Conservation (phyloP, 2,329 filamentous ascomycete species). For the Fusarium xylarioides region DNA sequence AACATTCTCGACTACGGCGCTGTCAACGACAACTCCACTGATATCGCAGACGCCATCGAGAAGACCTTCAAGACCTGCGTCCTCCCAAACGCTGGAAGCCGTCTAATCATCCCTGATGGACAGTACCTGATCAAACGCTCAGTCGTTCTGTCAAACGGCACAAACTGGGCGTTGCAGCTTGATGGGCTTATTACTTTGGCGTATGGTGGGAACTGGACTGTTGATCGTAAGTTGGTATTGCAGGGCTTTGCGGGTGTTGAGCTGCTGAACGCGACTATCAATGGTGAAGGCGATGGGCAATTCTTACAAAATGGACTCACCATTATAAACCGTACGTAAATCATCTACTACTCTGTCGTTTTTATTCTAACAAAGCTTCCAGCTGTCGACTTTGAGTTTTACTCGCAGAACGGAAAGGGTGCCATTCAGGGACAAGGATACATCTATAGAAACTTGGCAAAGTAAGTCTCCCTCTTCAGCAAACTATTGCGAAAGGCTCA, state of each 20-base stretch:
- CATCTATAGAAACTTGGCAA: neutral
- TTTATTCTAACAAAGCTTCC: no score
- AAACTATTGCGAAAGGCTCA: neutral
- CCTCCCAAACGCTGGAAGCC: neutral
- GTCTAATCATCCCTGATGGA: neutral
- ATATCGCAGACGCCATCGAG: fast-evolving
- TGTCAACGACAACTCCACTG: neutral
- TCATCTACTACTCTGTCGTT: no score
- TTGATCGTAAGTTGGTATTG: neutral
- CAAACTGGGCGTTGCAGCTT: neutral
- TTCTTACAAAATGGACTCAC: neutral
- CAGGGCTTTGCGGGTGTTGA: neutral
- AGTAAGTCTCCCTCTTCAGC: neutral
- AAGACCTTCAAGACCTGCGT: neutral
- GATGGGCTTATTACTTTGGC: neutral
- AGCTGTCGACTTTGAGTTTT: neutral
- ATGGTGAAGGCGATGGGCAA: neutral
- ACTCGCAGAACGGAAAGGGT: neutral
- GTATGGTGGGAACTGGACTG: neutral
- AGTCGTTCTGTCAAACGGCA: neutral
- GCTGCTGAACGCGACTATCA: neutral
- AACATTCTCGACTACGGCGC: neutral
- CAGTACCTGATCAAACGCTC: neutral
- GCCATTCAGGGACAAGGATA: neutral
- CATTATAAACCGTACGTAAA: neutral